These are phyloP conservation scores for Chenopodium formosanum DNA, from an alignment of 148 eudicot species.

Conservation along the genomic window DNA sequence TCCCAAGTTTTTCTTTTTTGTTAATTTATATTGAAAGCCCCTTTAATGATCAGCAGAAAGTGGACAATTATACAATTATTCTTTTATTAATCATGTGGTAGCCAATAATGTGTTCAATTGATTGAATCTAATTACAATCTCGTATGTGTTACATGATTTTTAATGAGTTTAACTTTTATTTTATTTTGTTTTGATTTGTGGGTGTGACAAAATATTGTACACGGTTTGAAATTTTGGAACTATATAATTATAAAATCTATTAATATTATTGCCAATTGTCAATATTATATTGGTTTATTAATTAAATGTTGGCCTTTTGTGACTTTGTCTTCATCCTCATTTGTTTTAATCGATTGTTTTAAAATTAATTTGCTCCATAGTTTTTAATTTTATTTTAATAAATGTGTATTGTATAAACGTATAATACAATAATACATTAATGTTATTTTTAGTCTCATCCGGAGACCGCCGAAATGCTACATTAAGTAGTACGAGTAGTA, in stretches of 20 bases:
- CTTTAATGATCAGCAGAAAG: constrained; percentile 4
- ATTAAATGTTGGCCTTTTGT: background rate
- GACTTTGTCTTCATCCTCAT: background rate
- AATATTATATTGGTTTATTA: background rate
- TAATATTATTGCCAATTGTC: background rate
- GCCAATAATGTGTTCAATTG: constrained; percentile 11
- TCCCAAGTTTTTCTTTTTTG: background rate
- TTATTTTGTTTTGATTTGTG: background rate
- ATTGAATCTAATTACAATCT: constrained; percentile 9
- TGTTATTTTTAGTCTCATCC: too few species aligned
- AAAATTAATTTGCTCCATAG: too few species aligned
- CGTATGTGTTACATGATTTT: background rate
- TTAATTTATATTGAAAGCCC: background rate
- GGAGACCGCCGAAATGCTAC: too few species aligned
- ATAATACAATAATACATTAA: too few species aligned
- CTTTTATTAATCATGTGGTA: constrained; percentile 11
- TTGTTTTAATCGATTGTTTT: background rate
- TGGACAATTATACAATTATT: constrained; percentile 15
- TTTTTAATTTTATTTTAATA: too few species aligned
- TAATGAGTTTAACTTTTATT: background rate
- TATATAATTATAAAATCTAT: background rate
- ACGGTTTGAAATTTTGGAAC: background rate
- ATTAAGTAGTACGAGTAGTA: too few species aligned
- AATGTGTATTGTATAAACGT: too few species aligned
- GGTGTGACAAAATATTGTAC: constrained; percentile 6